These are phyloP conservation scores for Chloris gayana DNA, from an alignment of 176 grass and related monocot genomes.

Conservation along the genomic window DNA sequence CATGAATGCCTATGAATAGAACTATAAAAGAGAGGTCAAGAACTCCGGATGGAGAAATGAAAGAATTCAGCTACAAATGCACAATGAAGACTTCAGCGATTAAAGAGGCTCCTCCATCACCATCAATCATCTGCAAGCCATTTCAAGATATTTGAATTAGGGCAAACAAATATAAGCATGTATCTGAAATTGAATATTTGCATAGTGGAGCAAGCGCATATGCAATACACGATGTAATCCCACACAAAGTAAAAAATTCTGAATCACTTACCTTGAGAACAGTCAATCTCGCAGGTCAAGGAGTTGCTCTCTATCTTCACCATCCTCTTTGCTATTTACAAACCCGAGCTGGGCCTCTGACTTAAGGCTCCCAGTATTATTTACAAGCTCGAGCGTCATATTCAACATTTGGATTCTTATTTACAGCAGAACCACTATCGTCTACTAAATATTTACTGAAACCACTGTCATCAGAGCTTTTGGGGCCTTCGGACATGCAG, in stretches of 20 bases:
- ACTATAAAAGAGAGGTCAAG: conserved; percentile 62
- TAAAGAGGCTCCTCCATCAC: conserved; percentile 51
- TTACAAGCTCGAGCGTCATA: conserved; percentile 59
- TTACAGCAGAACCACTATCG: conserved; percentile 63
- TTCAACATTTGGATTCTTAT: conserved; percentile 66
- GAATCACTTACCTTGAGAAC: conserved; percentile 39
- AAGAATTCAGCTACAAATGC: conserved; percentile 70
- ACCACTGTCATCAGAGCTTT: conserved; percentile 48
- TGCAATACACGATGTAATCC: conserved; percentile 15
- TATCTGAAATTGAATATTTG: background rate
- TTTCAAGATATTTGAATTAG: background rate
- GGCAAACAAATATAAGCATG: conserved; percentile 19
- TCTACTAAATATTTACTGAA: conserved; percentile 45
- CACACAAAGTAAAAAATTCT: background rate
- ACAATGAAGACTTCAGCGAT: conserved; percentile 42
- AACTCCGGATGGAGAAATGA: conserved; percentile 56
- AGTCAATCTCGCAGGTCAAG: conserved; percentile 49
- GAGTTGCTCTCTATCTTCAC: conserved; percentile 60
- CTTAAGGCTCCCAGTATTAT: conserved; percentile 67
- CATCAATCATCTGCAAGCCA: conserved; percentile 52
- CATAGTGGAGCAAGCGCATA: background rate
- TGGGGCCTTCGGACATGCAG: conserved; percentile 64
- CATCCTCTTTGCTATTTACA: conserved; percentile 77
- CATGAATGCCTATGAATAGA: conserved; percentile 51
- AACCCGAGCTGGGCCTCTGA: conserved; percentile 68